Percentiles rank a stretch among this genome's conserved stretches.
Evolutionary conservation across 2,329 filamentous ascomycete species (phyloP).

Genomic region (Botrytis tulipae): DNA sequence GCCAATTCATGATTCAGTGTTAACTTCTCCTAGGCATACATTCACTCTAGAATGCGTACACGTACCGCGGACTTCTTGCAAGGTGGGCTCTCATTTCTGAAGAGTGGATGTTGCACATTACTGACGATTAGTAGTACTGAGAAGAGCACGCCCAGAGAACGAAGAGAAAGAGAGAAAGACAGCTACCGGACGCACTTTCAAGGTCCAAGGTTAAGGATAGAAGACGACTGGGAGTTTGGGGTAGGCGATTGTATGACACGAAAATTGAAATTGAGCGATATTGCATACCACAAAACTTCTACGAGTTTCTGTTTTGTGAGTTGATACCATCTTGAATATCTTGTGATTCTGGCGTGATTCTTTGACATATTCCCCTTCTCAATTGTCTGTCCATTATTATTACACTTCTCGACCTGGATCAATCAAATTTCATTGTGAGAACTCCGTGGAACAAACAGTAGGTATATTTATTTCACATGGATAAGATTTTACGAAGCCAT

Average conservation of each 20-base stretch:
- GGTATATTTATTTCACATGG: background rate
- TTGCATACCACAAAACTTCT: constrained; percentile 3
- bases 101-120: background rate
- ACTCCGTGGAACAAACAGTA: background rate
- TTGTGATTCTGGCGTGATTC: background rate
- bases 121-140: constrained; percentile 68
- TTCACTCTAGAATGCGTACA: constrained; percentile 96
- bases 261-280: constrained; percentile 19
- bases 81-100: constrained; percentile 54
- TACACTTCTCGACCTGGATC: background rate
- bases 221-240: constrained; percentile 22
- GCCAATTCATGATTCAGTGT: constrained; percentile 22
- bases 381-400: background rate
- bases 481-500: background rate
- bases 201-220: constrained; percentile 36
- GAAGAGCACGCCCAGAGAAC: constrained; percentile 88
- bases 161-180: constrained; percentile 99
- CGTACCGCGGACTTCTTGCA: constrained; percentile 98
- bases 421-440: background rate
- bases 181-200: constrained; percentile 92
- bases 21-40: constrained; percentile 66
- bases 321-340: background rate
- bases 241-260: constrained; percentile 9
- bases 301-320: background rate
- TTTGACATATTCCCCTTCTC: background rate